A percentile compares a stretch with the other conserved stretches of the same genome.
Conservation (phyloP, 1,284 basidiomycete species). For the Sporisorium scitamineum region DNA sequence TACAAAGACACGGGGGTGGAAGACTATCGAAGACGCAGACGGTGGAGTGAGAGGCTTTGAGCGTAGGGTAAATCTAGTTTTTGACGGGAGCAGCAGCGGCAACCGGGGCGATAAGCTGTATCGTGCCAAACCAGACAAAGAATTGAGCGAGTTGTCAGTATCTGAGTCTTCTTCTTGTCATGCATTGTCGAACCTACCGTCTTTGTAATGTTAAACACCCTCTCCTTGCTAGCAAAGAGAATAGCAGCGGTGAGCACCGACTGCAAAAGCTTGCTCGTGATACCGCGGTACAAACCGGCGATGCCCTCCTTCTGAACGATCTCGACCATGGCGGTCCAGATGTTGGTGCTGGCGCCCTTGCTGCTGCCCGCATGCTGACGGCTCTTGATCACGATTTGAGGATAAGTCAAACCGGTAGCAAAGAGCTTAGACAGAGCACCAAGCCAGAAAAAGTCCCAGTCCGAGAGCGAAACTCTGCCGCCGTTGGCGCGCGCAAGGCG, state of each 20-base stretch:
- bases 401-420: conserved; percentile 67
- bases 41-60: background rate
- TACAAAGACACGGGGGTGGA: background rate
- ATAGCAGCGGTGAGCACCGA: conserved; percentile 67
- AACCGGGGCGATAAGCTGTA: conserved; percentile 34
- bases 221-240: conserved; percentile 67
- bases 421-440: conserved; percentile 67
- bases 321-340: conserved; percentile 68
- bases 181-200: background rate
- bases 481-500: conserved; percentile 46
- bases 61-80: conserved; percentile 12
- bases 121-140: background rate
- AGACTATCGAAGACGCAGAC: background rate
- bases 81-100: conserved; percentile 36
- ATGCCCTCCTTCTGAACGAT: conserved; percentile 64
- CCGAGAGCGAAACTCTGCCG: conserved; percentile 50
- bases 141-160: background rate
- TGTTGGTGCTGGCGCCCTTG: conserved; percentile 59
- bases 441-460: conserved; percentile 68
- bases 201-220: conserved; percentile 62
- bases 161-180: background rate
- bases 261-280: conserved; percentile 66
- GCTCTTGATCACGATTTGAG: conserved; percentile 69
- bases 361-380: conserved; percentile 63
- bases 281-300: conserved; percentile 67